phyloP scores from a whole-genome alignment of 208 protist species.

The Angomonas ambiguus region DNA sequence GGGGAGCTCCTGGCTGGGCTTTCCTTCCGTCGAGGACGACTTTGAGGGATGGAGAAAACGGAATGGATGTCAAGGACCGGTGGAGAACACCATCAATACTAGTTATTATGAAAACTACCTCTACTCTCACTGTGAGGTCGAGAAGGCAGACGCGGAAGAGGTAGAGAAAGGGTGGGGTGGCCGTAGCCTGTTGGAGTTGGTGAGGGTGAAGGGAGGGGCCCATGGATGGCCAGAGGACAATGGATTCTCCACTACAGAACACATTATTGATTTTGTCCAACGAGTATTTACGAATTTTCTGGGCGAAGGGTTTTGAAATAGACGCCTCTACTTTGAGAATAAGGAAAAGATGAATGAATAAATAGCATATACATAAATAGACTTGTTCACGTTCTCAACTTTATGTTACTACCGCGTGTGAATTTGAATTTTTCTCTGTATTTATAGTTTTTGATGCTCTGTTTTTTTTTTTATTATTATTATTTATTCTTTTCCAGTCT shows the following conservation, averaged over 20 bases:
- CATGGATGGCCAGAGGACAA: slow-evolving; percentile 52
- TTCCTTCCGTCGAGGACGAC: slow-evolving; percentile 40
- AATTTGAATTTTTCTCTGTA: background rate
- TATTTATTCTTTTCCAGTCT: slow-evolving; percentile 1
- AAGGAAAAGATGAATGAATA: background rate
- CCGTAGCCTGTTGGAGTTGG: too few relatives aligned
- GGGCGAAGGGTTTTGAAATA: background rate
- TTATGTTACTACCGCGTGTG: background rate
- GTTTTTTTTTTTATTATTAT: background rate
- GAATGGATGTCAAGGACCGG: slow-evolving; percentile 25
- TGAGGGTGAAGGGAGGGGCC: slow-evolving; percentile 28
- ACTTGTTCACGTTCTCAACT: background rate
- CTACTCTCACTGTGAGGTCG: slow-evolving; percentile 29
- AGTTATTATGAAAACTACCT: slow-evolving; percentile 39
- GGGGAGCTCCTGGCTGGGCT: slow-evolving; percentile 46
- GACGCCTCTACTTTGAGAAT: background rate
- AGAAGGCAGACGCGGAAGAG: background rate
- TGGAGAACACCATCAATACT: slow-evolving; percentile 36
- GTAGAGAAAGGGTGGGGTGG: slow-evolving; percentile 6
- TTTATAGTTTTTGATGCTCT: background rate
- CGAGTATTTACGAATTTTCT: slow-evolving; percentile 31
- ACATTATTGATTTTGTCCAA: slow-evolving; percentile 52
- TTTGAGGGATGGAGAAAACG: slow-evolving; percentile 34
- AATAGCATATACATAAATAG: background rate
- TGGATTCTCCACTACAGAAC: slow-evolving; percentile 64